phyloP scores from a whole-genome alignment of 2,329 filamentous ascomycete genomes.

The Talaromyces piceae region DNA sequence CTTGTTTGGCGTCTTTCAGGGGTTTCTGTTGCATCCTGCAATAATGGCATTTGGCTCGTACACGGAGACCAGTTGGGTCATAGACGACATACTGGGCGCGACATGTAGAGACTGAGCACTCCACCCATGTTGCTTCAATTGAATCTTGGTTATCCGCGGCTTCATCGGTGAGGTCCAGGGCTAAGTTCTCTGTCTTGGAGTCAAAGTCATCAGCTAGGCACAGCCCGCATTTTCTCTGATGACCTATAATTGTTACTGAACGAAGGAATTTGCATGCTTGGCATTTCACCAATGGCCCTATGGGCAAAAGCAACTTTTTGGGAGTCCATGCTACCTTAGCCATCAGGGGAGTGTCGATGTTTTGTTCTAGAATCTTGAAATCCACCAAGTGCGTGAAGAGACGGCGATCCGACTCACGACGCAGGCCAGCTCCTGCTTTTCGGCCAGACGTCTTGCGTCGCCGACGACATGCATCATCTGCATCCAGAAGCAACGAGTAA shows the following conservation, averaged over 20 bases:
- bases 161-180: slow-evolving; percentile 17
- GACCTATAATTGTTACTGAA: background rate
- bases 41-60: background rate
- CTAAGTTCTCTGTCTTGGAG: background rate
- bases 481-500: background rate
- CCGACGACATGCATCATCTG: background rate
- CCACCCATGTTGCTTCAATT: slow-evolving; percentile 40
- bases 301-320: background rate
- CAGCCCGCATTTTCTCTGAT: background rate
- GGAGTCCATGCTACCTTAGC: background rate
- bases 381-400: background rate
- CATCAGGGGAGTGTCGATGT: background rate
- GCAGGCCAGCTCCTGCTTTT: background rate
- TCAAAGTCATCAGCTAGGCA: background rate
- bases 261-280: background rate
- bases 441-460: background rate
- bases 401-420: background rate
- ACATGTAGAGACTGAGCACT: slow-evolving; percentile 39
- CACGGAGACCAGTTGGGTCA: slow-evolving; percentile 31
- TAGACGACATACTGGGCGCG: slow-evolving; percentile 48
- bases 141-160: slow-evolving; percentile 22
- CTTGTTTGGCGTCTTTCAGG: background rate
- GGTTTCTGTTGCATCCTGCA: background rate
- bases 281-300: background rate
- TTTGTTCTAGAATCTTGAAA: background rate